Percentiles rank a stretch among this genome's conserved stretches.
Evolutionary conservation across 1,284 basidiomycete genomes (phyloP).

Genomic region (Fistulina hepatica): DNA sequence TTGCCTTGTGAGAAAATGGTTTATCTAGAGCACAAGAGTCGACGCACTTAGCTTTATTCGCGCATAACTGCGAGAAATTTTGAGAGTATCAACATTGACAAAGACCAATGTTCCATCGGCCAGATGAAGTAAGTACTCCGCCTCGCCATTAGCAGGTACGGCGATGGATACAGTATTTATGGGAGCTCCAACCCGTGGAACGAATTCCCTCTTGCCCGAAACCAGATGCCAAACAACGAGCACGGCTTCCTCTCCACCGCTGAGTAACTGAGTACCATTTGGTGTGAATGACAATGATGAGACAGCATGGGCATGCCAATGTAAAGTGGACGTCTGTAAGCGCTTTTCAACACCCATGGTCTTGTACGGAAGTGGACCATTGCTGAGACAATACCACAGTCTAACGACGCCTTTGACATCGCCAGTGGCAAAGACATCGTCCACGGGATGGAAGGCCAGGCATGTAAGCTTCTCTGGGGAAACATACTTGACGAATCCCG

Average conservation of each 20-base stretch:
- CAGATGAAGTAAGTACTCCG: constrained; percentile 81
- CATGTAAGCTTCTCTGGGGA: constrained; percentile 75
- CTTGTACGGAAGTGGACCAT: constrained; percentile 41
- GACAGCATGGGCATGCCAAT: constrained; percentile 98
- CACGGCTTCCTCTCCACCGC: constrained; percentile 93
- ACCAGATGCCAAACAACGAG: constrained; percentile 93
- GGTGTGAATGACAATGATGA: constrained; percentile 79
- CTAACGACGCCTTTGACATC: constrained; percentile 80
- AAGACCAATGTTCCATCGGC: constrained; percentile 79
- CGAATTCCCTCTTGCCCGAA: constrained; percentile 78
- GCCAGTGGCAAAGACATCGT: constrained; percentile 93
- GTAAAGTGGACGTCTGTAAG: constrained; percentile 76
- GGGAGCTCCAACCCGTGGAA: constrained; percentile 86
- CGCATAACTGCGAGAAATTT: constrained; percentile 65
- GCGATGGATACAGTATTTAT: constrained; percentile 64
- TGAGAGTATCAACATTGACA: constrained; percentile 64
- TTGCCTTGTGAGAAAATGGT: constrained; percentile 30
- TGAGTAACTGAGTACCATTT: constrained; percentile 88
- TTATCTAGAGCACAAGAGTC: neutral
- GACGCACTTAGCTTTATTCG: constrained; percentile 67
- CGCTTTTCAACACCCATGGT: constrained; percentile 55
- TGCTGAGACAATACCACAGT: constrained; percentile 89
- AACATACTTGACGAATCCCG: constrained; percentile 80
- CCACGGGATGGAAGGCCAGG: constrained; percentile 80
- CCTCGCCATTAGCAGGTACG: constrained; percentile 41